A percentile compares a stretch with the other conserved stretches of the same genome.
Evolutionary conservation across 2,329 filamentous ascomycete genomes (phyloP).

Genomic region (Stagonosporopsis rhizophila): DNA sequence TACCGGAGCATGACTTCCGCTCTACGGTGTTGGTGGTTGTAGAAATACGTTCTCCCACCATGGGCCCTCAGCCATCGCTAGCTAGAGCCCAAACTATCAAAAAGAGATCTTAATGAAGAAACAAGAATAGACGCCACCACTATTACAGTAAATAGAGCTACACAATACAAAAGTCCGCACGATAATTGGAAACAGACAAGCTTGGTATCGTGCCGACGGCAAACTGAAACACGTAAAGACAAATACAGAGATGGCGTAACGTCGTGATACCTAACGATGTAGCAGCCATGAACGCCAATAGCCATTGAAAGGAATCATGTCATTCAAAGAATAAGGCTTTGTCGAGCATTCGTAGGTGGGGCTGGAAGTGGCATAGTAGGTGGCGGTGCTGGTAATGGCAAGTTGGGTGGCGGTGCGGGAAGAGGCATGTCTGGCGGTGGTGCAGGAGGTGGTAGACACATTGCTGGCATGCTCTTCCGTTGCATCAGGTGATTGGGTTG

Average conservation of each 20-base stretch:
- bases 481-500: constrained; percentile 30
- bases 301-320: not conserved
- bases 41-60: not conserved
- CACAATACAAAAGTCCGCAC: not conserved
- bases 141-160: constrained; percentile 1
- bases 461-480: constrained; percentile 48
- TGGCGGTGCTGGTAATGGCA: constrained; percentile 19
- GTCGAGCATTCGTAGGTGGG: constrained; percentile 16
- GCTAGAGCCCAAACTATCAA: not conserved
- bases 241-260: constrained; percentile 2
- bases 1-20: not conserved
- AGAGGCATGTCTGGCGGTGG: constrained; percentile 56
- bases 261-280: constrained; percentile 1
- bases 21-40: not conserved
- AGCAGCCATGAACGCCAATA: not conserved
- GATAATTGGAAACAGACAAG: not conserved
- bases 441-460: constrained; percentile 54
- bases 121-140: not conserved
- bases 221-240: not conserved
- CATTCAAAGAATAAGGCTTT: constrained; percentile 5
- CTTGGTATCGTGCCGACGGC: constrained; percentile 8
- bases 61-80: constrained; percentile 1
- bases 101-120: not conserved
- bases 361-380: constrained; percentile 25
- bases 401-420: constrained; percentile 46